Percentiles rank a stretch among this genome's conserved stretches.
phyloP scores from a whole-genome alignment of 1,284 basidiomycete species.

The Cutaneotrichosporon daszewskae region DNA sequence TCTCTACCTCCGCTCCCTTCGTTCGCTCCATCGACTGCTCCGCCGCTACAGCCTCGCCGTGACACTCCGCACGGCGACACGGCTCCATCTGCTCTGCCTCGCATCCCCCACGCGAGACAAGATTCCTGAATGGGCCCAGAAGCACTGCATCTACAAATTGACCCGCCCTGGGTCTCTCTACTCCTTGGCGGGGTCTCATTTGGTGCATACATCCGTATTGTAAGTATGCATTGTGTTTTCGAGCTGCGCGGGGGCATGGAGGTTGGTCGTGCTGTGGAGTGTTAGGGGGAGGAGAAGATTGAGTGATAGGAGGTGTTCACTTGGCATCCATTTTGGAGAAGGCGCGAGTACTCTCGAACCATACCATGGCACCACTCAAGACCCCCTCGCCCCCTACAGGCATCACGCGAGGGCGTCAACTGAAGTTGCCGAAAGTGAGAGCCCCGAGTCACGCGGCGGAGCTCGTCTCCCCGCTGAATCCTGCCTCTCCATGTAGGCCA shows the following conservation, averaged over 20 bases:
- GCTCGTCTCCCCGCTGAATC: no score
- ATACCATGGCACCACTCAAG: constrained; percentile 20
- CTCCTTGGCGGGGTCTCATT: constrained; percentile 23
- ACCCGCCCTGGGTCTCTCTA: constrained; percentile 16
- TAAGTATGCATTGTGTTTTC: constrained; percentile 2
- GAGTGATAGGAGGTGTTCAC: no score
- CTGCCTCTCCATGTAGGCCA: no score
- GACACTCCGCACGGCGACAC: constrained; percentile 5
- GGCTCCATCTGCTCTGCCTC: constrained; percentile 42
- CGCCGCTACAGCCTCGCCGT: no score
- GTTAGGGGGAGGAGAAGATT: no score
- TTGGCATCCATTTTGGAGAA: no score
- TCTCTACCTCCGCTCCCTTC: neutral
- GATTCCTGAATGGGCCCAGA: constrained; percentile 47
- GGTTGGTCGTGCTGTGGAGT: no score
- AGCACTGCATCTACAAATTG: constrained; percentile 20
- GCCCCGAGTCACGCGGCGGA: no score
- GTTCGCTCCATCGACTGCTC: neutral
- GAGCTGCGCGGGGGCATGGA: neutral
- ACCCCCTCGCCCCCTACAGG: constrained; percentile 5
- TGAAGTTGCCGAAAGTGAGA: constrained; percentile 10
- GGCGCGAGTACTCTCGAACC: no score
- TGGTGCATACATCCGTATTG: constrained; percentile 15
- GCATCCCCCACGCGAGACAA: constrained; percentile 24
- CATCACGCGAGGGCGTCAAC: constrained; percentile 13